Evolutionary conservation across 208 protist species (phyloP).

Genomic region (Trypanosoma avium): DNA sequence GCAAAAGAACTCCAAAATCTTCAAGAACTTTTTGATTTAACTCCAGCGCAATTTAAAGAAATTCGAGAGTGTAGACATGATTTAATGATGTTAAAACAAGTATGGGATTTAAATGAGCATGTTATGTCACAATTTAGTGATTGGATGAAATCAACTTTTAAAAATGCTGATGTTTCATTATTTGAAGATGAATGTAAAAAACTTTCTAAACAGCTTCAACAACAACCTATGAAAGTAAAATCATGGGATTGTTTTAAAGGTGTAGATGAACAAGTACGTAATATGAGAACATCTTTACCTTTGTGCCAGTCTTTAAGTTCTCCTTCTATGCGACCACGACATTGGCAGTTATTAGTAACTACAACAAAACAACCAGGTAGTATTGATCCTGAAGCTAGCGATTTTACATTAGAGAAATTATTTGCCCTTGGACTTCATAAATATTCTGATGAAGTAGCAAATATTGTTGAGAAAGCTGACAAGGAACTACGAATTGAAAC

Average conservation of each 20-base stretch:
- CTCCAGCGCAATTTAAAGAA: conserved; percentile 90
- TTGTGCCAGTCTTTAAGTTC: conserved; percentile 92
- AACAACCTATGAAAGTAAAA: conserved; percentile 94
- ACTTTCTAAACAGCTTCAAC: conserved; percentile 92
- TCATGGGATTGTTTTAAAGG: conserved; percentile 93
- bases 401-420: conserved; percentile 96
- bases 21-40: conserved; percentile 95
- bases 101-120: conserved; percentile 94
- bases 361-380: conserved; percentile 89
- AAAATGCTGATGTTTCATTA: conserved; percentile 88
- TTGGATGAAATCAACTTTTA: conserved; percentile 95
- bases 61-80: conserved; percentile 92
- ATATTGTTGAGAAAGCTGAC: conserved; percentile 97
- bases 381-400: conserved; percentile 85
- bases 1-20: conserved; percentile 89
- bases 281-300: conserved; percentile 94
- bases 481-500: conserved; percentile 98
- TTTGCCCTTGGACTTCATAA: conserved; percentile 96
- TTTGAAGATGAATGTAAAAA: conserved; percentile 95
- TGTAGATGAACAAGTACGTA: conserved; percentile 92
- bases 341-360: conserved; percentile 95
- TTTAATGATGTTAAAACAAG: conserved; percentile 90
- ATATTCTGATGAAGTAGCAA: conserved; percentile 95
- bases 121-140: conserved; percentile 92
- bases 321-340: conserved; percentile 94